phyloP scores from a whole-genome alignment of 2,329 filamentous ascomycete species.

The Coniochaeta sp. region DNA sequence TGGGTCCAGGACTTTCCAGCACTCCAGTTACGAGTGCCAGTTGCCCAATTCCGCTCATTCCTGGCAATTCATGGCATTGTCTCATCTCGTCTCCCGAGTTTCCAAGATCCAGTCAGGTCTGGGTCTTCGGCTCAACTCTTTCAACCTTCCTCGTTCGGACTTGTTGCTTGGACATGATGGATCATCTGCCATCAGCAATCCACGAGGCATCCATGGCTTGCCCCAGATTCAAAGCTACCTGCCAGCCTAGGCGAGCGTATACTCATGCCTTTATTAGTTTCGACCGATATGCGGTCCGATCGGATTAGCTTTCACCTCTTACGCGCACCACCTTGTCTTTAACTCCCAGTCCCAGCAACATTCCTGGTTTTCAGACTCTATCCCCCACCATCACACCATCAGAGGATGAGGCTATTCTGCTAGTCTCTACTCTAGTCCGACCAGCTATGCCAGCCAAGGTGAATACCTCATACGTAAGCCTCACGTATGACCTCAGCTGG shows the following conservation, averaged over 20 bases:
- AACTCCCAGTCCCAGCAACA: neutral
- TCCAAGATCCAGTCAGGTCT: neutral
- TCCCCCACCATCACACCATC: neutral
- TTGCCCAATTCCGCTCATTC: too few relatives aligned
- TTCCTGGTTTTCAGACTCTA: neutral
- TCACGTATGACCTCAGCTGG: neutral
- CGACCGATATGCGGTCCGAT: neutral
- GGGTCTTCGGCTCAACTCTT: too few relatives aligned
- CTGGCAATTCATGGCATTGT: too few relatives aligned
- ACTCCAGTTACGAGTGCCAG: neutral
- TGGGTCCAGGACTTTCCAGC: neutral
- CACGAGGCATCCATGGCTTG: too few relatives aligned
- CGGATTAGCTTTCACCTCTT: too few relatives aligned
- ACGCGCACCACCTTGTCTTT: too few relatives aligned
- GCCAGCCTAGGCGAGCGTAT: too few relatives aligned
- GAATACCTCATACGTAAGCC: neutral
- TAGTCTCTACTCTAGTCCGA: too few relatives aligned
- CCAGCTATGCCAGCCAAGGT: too few relatives aligned
- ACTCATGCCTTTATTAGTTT: too few relatives aligned
- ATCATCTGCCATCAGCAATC: neutral
- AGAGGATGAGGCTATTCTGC: neutral
- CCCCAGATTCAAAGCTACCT: too few relatives aligned
- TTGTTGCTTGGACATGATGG: neutral
- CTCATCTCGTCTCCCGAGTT: conserved; percentile 1
- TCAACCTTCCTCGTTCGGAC: neutral